These are phyloP conservation scores for Keithomyces neogunnii DNA, from an alignment of 2,329 filamentous ascomycete genomes.

Conservation along the genomic window DNA sequence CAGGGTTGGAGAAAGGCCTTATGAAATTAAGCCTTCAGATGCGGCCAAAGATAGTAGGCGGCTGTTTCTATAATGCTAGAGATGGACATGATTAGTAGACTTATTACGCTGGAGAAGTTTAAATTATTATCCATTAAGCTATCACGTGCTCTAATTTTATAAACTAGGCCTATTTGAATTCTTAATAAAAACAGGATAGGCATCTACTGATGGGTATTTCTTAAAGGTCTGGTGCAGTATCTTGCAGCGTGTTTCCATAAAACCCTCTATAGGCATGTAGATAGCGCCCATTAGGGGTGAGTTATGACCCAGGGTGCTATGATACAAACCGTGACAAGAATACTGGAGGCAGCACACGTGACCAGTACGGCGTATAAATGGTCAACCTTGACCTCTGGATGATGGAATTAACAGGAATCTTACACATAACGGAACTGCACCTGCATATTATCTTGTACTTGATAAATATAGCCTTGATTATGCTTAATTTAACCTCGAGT, in stretches of 20 bases:
- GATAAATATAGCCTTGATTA: no score
- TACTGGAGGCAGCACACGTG: no score
- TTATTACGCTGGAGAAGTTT: constrained; percentile 8
- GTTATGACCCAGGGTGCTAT: constrained; percentile 5
- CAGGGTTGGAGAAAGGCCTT: constrained; percentile 14
- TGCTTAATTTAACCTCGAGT: no score
- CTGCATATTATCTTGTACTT: no score
- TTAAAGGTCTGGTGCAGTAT: constrained; percentile 12
- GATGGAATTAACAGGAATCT: no score
- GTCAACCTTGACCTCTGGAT: no score
- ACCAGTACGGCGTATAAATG: no score
- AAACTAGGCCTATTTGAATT: constrained; percentile 6
- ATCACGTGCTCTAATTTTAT: constrained; percentile 14
- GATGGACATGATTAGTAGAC: constrained; percentile 17
- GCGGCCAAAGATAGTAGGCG: constrained; percentile 9
- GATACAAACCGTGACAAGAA: no score
- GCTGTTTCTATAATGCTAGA: constrained; percentile 8
- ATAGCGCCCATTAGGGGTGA: constrained; percentile 11
- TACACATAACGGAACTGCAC: no score
- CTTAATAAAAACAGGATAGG: neutral
- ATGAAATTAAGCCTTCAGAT: neutral
- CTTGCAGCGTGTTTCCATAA: constrained; percentile 15
- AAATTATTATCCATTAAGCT: constrained; percentile 11
- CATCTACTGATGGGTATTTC: constrained; percentile 11
- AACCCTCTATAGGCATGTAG: constrained; percentile 20